phyloP scores from a whole-genome alignment of 495 filamentous ascomycete species.

The Lasiosphaeriaceae sp. region DNA sequence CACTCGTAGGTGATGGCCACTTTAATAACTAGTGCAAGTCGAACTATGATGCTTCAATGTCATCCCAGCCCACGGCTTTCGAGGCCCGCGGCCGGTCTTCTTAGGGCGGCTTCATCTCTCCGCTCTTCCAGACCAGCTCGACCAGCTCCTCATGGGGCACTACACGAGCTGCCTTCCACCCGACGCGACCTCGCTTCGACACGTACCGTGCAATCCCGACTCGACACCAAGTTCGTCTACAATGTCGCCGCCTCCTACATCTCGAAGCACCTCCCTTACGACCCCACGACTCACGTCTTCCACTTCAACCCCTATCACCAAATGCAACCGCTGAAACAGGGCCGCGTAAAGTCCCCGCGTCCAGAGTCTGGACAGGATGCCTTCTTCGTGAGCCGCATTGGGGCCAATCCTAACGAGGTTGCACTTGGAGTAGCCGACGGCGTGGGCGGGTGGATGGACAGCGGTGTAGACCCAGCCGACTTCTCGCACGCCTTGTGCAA shows the following conservation, averaged over 20 bases:
- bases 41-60: conserved; percentile 12
- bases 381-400: conserved; percentile 80
- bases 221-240: conserved; percentile 51
- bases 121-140: not conserved
- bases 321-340: conserved; percentile 47
- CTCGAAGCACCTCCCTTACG: conserved; percentile 72
- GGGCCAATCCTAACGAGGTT: conserved; percentile 51
- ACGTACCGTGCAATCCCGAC: conserved; percentile 5
- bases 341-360: conserved; percentile 48
- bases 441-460: conserved; percentile 91
- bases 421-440: conserved; percentile 91
- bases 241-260: conserved; percentile 66
- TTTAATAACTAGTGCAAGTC: not conserved
- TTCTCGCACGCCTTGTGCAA: conserved; percentile 94
- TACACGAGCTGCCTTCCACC: not conserved
- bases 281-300: conserved; percentile 66
- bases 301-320: conserved; percentile 66
- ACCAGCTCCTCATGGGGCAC: not conserved
- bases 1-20: conserved; percentile 2
- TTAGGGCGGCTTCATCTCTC: not conserved
- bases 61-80: conserved; percentile 2
- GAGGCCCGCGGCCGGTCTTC: not conserved
- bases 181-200: conserved; percentile 2
- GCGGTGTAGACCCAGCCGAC: conserved; percentile 86
- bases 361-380: conserved; percentile 89